phyloP scores from a whole-genome alignment of 306 rosid genomes.

The Ziziphus jujuba region DNA sequence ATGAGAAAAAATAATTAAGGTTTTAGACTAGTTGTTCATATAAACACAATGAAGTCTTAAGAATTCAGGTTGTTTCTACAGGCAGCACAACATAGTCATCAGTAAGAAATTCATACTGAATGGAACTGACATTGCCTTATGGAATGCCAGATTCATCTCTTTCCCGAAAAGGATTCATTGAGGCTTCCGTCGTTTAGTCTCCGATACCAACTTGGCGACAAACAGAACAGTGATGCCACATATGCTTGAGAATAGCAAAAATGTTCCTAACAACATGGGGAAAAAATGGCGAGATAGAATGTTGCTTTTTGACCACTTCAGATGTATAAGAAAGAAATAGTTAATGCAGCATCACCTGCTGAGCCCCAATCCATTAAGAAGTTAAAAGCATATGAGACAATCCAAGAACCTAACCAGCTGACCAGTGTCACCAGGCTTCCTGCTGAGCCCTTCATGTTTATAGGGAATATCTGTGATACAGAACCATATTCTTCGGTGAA shows the following conservation, averaged over 20 bases:
- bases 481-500: slow-evolving; percentile 3
- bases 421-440: slow-evolving; percentile 74
- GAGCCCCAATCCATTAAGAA: slow-evolving; percentile 75
- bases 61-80: no score
- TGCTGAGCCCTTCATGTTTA: slow-evolving; percentile 75
- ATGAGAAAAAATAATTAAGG: no score
- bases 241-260: slow-evolving; percentile 56
- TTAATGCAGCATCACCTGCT: slow-evolving; percentile 43
- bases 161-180: slow-evolving; percentile 40
- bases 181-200: slow-evolving; percentile 70
- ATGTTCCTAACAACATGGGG: slow-evolving; percentile 45
- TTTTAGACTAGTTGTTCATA: no score
- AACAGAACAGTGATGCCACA: slow-evolving; percentile 57
- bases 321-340: not conserved
- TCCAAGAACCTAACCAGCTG: slow-evolving; percentile 71
- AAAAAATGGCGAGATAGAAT: not conserved
- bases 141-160: slow-evolving; percentile 20
- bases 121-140: not conserved
- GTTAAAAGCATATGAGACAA: slow-evolving; percentile 64
- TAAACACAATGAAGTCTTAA: no score
- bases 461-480: slow-evolving; percentile 64
- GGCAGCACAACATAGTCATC: no score
- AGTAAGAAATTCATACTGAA: no score
- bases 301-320: not conserved
- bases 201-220: slow-evolving; percentile 68